phyloP scores from a whole-genome alignment of 1,139 yeast genomes.

The Diutina catenulata region DNA sequence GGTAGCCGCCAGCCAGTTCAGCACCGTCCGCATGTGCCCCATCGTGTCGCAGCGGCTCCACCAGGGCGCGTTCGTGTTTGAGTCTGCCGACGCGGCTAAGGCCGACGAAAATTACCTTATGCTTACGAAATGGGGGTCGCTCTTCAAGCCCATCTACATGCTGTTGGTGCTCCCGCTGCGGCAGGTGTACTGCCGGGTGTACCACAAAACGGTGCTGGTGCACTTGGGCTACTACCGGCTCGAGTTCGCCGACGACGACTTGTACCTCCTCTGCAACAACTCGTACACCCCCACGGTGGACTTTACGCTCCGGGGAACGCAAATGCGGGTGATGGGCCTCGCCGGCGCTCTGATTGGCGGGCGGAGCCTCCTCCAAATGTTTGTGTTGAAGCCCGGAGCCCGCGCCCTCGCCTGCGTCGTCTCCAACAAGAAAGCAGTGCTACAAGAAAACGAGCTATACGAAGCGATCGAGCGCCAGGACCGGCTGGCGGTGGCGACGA shows the following conservation, averaged over 20 bases:
- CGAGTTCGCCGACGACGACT: neutral
- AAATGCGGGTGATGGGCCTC: neutral
- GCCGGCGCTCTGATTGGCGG: neutral
- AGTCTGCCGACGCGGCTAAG: neutral
- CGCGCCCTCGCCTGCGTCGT: neutral
- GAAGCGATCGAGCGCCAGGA: neutral
- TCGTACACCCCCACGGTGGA: neutral
- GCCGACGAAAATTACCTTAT: neutral
- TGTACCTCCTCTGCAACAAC: slow-evolving; percentile 1
- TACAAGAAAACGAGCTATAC: neutral
- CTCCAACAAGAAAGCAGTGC: neutral
- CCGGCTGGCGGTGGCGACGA: neutral
- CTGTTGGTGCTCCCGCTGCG: neutral
- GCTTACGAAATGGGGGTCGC: slow-evolving; percentile 1
- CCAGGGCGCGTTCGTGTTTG: neutral
- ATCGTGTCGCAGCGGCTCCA: slow-evolving; percentile 2
- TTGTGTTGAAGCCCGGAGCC: neutral
- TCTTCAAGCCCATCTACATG: neutral
- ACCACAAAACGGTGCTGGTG: slow-evolving; percentile 1
- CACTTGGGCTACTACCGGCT: slow-evolving; percentile 1
- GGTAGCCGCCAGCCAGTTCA: neutral
- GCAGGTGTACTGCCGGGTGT: neutral
- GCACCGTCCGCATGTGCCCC: neutral
- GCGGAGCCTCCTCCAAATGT: neutral
- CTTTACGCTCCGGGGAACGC: neutral